Conservation (phyloP, 2,329 filamentous ascomycete species). For the Stromatinia cepivora region DNA sequence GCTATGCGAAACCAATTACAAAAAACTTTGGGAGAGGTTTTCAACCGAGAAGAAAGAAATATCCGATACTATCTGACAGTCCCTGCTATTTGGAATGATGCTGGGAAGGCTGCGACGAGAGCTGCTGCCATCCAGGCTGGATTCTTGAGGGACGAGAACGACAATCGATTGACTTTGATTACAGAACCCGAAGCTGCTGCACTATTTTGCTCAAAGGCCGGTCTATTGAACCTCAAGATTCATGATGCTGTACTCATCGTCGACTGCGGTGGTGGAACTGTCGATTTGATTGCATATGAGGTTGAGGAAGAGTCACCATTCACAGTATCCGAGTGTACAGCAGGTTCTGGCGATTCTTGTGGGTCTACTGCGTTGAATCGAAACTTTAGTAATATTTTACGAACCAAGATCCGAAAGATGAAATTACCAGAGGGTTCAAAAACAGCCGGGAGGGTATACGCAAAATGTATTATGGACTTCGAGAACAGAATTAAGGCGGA, state of each 20-base stretch:
- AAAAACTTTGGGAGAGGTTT: slow-evolving; percentile 95
- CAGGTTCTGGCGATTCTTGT: slow-evolving; percentile 94
- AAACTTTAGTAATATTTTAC: slow-evolving; percentile 96
- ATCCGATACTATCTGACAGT: slow-evolving; percentile 98
- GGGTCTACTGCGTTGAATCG: slow-evolving; percentile 97
- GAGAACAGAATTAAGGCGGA: slow-evolving; percentile 99
- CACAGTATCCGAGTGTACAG: slow-evolving; percentile 94
- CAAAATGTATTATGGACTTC: slow-evolving; percentile 99
- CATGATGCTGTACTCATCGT: slow-evolving; percentile 98
- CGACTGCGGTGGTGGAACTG: slow-evolving; percentile 96
- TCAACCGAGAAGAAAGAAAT: slow-evolving; percentile 96
- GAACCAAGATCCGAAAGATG: slow-evolving; percentile 99
- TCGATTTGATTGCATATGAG: slow-evolving; percentile 98
- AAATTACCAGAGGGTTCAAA: slow-evolving; percentile 96
- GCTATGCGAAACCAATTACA: slow-evolving; percentile 94
- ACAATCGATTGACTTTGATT: slow-evolving; percentile 91
- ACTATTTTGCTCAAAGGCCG: slow-evolving; percentile 96
- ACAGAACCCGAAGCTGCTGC: slow-evolving; percentile 96
- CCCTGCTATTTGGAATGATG: slow-evolving; percentile 99
- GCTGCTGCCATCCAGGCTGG: slow-evolving; percentile 95
- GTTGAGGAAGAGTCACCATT: slow-evolving; percentile 98
- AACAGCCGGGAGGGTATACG: slow-evolving; percentile 96
- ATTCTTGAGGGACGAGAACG: slow-evolving; percentile 94
- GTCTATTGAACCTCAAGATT: slow-evolving; percentile 93
- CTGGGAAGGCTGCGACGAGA: slow-evolving; percentile 93